Base-by-base conservation (phyloP, 2,329 filamentous ascomycete species). In the Scolecobasidium constrictum region DNA sequence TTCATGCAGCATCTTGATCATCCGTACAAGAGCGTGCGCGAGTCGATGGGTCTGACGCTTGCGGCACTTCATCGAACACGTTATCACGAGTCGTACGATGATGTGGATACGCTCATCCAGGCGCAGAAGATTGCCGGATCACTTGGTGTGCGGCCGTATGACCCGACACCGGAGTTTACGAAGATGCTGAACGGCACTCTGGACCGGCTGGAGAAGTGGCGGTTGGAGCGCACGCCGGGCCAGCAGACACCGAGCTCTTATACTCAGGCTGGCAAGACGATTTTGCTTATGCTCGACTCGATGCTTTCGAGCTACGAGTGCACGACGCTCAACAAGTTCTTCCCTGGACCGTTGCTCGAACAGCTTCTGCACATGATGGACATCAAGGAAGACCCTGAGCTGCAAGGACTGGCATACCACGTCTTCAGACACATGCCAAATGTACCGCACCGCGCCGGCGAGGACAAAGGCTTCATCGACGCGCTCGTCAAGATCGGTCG, bases 331-430 rank as follows among this genome's bases (percentile, higher is more conserved):
- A 78, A 93, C 15, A 78, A 81, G 3, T 96, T 95, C 73, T 96
- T 98, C 68, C 83, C 87, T 0, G 75, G 84, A 26, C 72, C 83
- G 0, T 90, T 96, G 56, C 92, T 94, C 60, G 85, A 92, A 53
- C 85, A 95, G 59, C 75, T 98, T 12, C 68, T 98, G 41, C 88
- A 98, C 68, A 98, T 98, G 92, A 98, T 98, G 90, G 92, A 98
- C 56, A 86, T 98, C 59, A 96, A 96, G 61, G 92, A 98, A 61
- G 92, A 98, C 54, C 87, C 86, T 0, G 93, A 98, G 61, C 73
- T 98, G 2, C 93, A 95, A 70, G 82, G 84, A 7, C 73, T 95
- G 6, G 90, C 92, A 0, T 98, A 96, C 58, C 87, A 94, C 56
- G 92, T 98, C 34, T 98, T 96, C 68, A 83, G 90, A 5, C 90